These are phyloP conservation scores for Coemansia sp. DNA, from an alignment of 192 early-diverging fungal genomes.

Conservation along the genomic window DNA sequence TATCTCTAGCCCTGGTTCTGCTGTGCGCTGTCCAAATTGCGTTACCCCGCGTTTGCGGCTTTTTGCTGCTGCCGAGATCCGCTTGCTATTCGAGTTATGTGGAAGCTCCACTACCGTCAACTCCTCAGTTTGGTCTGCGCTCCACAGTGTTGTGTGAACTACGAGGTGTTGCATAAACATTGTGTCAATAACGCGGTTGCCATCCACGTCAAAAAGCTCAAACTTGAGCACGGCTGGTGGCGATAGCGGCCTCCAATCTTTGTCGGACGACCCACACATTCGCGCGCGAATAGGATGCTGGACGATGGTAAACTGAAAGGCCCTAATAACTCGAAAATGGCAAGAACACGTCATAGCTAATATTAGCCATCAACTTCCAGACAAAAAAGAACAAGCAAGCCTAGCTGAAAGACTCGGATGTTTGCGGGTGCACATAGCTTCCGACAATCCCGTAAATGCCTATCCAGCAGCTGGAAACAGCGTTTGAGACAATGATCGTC, in stretches of 20 bases:
- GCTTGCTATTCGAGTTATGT: slow-evolving; percentile 52
- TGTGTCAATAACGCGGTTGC: slow-evolving; percentile 43
- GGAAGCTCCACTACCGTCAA: slow-evolving; percentile 46
- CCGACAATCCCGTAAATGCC: not conserved
- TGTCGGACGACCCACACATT: slow-evolving; percentile 82
- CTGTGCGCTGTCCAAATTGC: slow-evolving; percentile 26
- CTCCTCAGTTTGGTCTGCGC: slow-evolving; percentile 33
- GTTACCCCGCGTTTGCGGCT: slow-evolving; percentile 51
- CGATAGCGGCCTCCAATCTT: slow-evolving; percentile 75
- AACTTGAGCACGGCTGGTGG: slow-evolving; percentile 76
- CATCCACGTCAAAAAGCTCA: slow-evolving; percentile 58
- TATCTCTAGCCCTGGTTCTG: slow-evolving; percentile 38
- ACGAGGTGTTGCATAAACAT: slow-evolving; percentile 51
- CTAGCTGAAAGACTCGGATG: not conserved
- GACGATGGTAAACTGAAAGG: slow-evolving; percentile 62
- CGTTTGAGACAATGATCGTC: not conserved
- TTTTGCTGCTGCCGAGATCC: slow-evolving; percentile 52
- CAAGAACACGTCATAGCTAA: slow-evolving; percentile 2
- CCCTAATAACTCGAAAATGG: slow-evolving; percentile 43
- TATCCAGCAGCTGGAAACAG: not conserved
- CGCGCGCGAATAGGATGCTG: slow-evolving; percentile 74
- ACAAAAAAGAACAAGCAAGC: not conserved
- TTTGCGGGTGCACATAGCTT: not conserved
- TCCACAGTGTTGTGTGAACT: slow-evolving; percentile 53
- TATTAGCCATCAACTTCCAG: not conserved